Conservation (phyloP, 192 early-diverging fungal genomes). For the Gigaspora rosea region DNA sequence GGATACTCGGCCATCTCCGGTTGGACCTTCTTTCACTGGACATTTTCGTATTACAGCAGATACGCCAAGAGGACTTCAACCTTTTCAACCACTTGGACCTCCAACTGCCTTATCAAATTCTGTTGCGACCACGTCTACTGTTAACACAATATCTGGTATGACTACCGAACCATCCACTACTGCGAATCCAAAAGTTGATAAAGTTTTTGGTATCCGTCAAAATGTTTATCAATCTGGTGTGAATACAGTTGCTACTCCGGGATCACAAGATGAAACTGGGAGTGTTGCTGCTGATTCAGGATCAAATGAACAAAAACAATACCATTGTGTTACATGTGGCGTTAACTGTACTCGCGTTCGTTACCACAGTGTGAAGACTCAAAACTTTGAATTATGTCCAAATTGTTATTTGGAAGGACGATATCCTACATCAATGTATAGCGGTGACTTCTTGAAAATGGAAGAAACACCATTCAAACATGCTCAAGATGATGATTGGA, state of each 20-base stretch:
- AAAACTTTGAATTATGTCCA: constrained; percentile 77
- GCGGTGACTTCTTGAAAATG: constrained; percentile 88
- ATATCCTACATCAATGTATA: constrained; percentile 79
- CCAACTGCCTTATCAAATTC: constrained; percentile 32
- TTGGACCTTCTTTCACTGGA: constrained; percentile 96
- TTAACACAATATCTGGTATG: constrained; percentile 14
- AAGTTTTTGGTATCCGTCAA: constrained; percentile 49
- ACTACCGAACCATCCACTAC: constrained; percentile 22
- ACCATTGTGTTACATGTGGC: constrained; percentile 82
- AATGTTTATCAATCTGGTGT: constrained; percentile 56
- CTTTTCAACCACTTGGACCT: constrained; percentile 69
- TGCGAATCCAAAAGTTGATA: constrained; percentile 37
- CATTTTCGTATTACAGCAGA: constrained; percentile 97
- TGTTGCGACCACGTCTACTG: constrained; percentile 33
- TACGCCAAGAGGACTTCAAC: constrained; percentile 81
- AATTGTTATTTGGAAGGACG: constrained; percentile 92
- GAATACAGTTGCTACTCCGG: constrained; percentile 32
- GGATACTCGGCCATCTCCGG: constrained; percentile 83
- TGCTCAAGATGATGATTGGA: constrained; percentile 73
- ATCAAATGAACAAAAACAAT: constrained; percentile 40
- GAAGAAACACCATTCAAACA: constrained; percentile 51
- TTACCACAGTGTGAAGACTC: constrained; percentile 80
- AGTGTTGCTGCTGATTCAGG: constrained; percentile 32
- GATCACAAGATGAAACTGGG: constrained; percentile 49
- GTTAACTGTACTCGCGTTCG: constrained; percentile 75